Evolutionary conservation across 257 asterid species (phyloP).

Genomic region (Handroanthus guayacan): DNA sequence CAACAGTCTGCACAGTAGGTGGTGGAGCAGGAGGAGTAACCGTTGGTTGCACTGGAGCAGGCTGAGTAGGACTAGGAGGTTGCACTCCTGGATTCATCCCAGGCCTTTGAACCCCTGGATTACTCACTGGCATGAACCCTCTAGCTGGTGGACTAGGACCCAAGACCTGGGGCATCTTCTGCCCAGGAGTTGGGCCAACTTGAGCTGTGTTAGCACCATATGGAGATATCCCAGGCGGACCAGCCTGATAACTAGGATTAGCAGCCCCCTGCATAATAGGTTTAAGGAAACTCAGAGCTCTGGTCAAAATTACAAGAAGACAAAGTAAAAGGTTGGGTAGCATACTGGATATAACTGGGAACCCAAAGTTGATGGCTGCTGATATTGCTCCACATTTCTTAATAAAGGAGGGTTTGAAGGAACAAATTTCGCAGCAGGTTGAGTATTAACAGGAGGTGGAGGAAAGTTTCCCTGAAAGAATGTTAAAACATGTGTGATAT

Average conservation of each 20-base stretch:
- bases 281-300: conserved; percentile 36
- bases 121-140: conserved; percentile 72
- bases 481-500: neutral
- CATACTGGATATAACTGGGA: conserved; percentile 92
- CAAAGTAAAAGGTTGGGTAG: conserved; percentile 26
- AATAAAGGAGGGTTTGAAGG: conserved; percentile 79
- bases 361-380: conserved; percentile 81
- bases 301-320: conserved; percentile 7
- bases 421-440: conserved; percentile 70
- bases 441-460: conserved; percentile 72
- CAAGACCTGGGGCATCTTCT: conserved; percentile 63
- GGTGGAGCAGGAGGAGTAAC: conserved; percentile 91
- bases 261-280: conserved; percentile 53
- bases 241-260: conserved; percentile 68
- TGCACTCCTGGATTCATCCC: conserved; percentile 64
- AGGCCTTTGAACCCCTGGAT: conserved; percentile 70
- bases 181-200: conserved; percentile 62
- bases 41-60: conserved; percentile 62
- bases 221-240: conserved; percentile 60
- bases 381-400: conserved; percentile 81
- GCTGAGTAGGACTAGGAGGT: conserved; percentile 77
- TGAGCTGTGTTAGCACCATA: conserved; percentile 61
- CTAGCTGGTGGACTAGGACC: conserved; percentile 64
- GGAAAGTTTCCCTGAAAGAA: conserved; percentile 68
- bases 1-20: conserved; percentile 94